Conservation (phyloP, 164 flowering plant genomes). For the Amborella trichopoda region DNA sequence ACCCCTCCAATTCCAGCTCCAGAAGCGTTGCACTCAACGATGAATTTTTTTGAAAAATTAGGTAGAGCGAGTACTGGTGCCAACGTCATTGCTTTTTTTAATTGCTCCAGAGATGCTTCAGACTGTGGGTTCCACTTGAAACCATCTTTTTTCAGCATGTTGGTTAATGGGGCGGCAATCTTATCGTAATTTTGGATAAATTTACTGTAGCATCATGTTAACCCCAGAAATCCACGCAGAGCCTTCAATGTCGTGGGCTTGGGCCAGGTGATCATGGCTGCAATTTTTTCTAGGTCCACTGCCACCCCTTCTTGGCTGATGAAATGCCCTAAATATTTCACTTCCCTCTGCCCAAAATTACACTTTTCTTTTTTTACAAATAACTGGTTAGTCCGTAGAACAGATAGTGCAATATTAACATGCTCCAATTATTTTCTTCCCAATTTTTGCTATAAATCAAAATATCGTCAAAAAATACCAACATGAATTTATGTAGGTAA, state of each 20-base stretch:
- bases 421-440: conserved; percentile 4
- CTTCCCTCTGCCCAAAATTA: background rate
- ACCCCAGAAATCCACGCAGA: conserved; percentile 1
- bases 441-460: background rate
- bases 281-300: conserved; percentile 1
- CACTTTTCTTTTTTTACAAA: conserved; percentile 3
- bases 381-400: background rate
- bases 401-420: background rate
- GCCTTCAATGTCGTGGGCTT: background rate
- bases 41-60: background rate
- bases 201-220: background rate
- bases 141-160: conserved; percentile 1
- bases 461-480: conserved; percentile 5
- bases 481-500: background rate
- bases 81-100: conserved; percentile 2
- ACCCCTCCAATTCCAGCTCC: background rate
- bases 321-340: conserved; percentile 2
- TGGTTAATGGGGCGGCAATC: conserved; percentile 2
- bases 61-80: background rate
- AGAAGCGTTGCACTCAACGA: conserved; percentile 1
- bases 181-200: background rate
- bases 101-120: background rate
- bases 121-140: background rate
- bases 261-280: background rate
- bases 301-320: background rate